Evolutionary conservation across 2,329 filamentous ascomycete genomes (phyloP), one percentile per base, ranked within the genome.

Genomic region (Microdochium nivale): DNA sequence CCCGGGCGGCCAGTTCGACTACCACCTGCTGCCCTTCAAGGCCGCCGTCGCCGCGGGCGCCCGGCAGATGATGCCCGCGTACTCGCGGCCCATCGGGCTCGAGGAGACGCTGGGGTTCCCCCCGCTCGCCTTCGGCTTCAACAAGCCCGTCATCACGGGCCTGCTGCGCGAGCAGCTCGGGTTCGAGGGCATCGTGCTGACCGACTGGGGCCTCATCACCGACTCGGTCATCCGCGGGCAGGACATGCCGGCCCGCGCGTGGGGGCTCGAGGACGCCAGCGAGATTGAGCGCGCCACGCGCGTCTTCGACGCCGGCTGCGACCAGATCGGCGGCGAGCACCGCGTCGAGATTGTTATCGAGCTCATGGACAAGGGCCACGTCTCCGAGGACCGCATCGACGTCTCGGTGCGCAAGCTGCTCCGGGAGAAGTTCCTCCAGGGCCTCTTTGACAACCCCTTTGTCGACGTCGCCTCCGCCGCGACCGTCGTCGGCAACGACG

Each of bases 181-280:
- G 2, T 80, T 77, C 51, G 57, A 76, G 0, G 77, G 76, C 2
- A 75, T 79, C n/a, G 68, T 79, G 0, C 66, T 72, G 2, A 76
- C 72, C 0, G 77, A 79, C 53, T 79, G 77, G 77, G 74, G 75
- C 1, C 65, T 80, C 3, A 66, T 79, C 23, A 79, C 76, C 0
- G 72, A 77, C 47, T 58, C 59, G 0, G 53, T 61, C 1, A 70
- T 77, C 27, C 25, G 56, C 0, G 74, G 72, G 1, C 69, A 76
- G 56, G 62, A 70, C 32, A 70, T 75, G 68, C 71, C 70, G 0
- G 73, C 74, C 0, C 68, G 74, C 11, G 72, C 72, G 2, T 80
- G 77, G 75, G 77, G 76, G 1, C 66, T 73, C 1, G 75, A 79
- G 54, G 59, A 70, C 49, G 60, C 75, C 1, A 71, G 59, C 21